phyloP scores from a whole-genome alignment of 805 yeast genomes.

The Kodamaea laetipori region DNA sequence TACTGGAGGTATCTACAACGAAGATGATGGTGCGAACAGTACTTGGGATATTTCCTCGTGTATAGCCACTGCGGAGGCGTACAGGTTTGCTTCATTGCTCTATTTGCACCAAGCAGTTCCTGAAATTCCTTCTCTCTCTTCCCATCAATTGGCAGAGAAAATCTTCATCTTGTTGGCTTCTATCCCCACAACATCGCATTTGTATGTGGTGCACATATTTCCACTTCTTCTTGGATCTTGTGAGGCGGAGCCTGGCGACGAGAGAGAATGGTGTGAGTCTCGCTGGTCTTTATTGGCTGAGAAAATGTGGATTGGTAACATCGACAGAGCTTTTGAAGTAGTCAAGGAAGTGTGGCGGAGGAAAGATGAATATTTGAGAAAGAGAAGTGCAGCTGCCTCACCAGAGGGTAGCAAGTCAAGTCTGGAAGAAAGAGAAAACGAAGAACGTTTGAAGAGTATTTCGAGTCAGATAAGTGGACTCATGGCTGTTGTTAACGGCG shows the following conservation, averaged over 20 bases:
- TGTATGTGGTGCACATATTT: conserved; percentile 61
- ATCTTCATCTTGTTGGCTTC: conserved; percentile 62
- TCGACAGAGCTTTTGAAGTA: conserved; percentile 65
- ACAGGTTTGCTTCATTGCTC: conserved; percentile 58
- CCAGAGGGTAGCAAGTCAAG: conserved; percentile 4
- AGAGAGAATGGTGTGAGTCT: conserved; percentile 59
- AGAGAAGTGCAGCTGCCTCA: conserved; percentile 22
- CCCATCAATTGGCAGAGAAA: conserved; percentile 60
- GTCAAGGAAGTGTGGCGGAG: conserved; percentile 73
- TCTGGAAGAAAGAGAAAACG: conserved; percentile 16
- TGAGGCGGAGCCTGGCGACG: conserved; percentile 60
- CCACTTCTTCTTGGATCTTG: conserved; percentile 68
- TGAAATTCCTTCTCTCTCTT: conserved; percentile 57
- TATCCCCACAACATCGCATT: conserved; percentile 59
- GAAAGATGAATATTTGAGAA: conserved; percentile 46
- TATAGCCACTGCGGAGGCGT: conserved; percentile 71
- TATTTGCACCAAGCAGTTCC: conserved; percentile 73
- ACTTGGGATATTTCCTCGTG: conserved; percentile 60
- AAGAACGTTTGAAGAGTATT: conserved; percentile 24
- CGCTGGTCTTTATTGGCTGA: conserved; percentile 58
- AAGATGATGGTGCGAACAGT: conserved; percentile 12
- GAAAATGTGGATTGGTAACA: conserved; percentile 65
- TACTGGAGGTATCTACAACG: conserved; percentile 17
- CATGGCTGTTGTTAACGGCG: conserved; percentile 41
- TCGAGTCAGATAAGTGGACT: conserved; percentile 41